A percentile compares a stretch with the other conserved stretches of the same genome.
These are phyloP conservation scores for Apium graveolens DNA, from an alignment of 129 eudicot species.

Conservation along the genomic window DNA sequence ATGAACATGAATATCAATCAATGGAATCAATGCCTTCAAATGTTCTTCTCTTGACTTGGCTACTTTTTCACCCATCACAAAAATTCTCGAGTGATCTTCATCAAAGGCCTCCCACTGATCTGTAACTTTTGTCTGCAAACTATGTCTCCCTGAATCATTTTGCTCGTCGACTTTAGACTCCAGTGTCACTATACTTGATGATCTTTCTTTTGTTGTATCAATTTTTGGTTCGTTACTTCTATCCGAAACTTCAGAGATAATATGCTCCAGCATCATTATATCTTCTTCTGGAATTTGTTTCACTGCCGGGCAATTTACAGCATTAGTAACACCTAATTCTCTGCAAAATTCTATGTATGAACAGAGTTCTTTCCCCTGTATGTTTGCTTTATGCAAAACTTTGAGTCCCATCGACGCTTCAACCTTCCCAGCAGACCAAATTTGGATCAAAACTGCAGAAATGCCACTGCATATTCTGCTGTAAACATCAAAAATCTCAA, in stretches of 20 bases:
- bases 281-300: constrained; percentile 38
- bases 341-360: constrained; percentile 39
- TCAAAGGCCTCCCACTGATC: constrained; percentile 70
- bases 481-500: constrained; percentile 55
- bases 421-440: constrained; percentile 29
- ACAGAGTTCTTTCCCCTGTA: constrained; percentile 44
- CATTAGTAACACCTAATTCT: constrained; percentile 49
- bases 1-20: background rate
- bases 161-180: background rate
- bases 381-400: constrained; percentile 38
- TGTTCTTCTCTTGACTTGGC: constrained; percentile 8
- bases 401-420: constrained; percentile 48
- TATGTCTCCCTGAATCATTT: constrained; percentile 14
- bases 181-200: constrained; percentile 16
- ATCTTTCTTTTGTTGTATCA: constrained; percentile 18
- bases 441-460: constrained; percentile 21
- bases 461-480: constrained; percentile 55
- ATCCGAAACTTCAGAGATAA: constrained; percentile 22
- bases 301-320: constrained; percentile 39
- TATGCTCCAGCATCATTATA: constrained; percentile 40
- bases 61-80: background rate
- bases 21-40: background rate
- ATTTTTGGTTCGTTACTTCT: background rate
- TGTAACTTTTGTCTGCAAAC: constrained; percentile 41
- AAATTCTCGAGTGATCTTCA: constrained; percentile 27